These are phyloP conservation scores for Termitomyces sp. DNA, from an alignment of 768 basidiomycete genomes.

Conservation along the genomic window DNA sequence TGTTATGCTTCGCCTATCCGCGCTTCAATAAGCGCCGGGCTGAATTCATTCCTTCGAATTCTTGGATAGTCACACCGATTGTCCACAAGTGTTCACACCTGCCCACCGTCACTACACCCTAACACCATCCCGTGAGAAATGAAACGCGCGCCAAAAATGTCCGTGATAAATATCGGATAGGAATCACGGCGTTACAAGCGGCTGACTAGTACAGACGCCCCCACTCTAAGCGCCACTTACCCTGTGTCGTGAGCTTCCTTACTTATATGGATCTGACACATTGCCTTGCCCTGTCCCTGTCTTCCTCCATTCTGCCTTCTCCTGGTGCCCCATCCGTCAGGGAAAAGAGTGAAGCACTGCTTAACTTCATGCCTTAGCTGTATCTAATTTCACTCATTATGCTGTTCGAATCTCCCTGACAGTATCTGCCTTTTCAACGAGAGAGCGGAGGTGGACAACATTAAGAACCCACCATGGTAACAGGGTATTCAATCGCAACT, in stretches of 20 bases:
- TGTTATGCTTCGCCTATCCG: no score
- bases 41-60: no score
- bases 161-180: no score
- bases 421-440: neutral
- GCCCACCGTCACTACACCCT: no score
- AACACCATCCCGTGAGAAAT: no score
- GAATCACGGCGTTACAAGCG: neutral
- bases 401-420: neutral
- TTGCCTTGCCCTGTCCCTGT: neutral
- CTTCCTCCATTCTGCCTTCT: neutral
- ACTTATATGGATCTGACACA: neutral
- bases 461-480: conserved; percentile 33
- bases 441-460: neutral
- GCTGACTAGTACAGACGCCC: neutral
- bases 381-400: neutral
- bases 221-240: neutral
- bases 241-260: neutral
- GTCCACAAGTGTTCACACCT: neutral
- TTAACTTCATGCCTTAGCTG: neutral
- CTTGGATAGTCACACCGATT: no score
- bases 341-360: neutral
- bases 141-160: no score
- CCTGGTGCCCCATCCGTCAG: neutral
- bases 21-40: no score
- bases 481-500: conserved; percentile 46